These are phyloP conservation scores for Citrus australasica DNA, from an alignment of 345 rosid genomes.

Conservation along the genomic window DNA sequence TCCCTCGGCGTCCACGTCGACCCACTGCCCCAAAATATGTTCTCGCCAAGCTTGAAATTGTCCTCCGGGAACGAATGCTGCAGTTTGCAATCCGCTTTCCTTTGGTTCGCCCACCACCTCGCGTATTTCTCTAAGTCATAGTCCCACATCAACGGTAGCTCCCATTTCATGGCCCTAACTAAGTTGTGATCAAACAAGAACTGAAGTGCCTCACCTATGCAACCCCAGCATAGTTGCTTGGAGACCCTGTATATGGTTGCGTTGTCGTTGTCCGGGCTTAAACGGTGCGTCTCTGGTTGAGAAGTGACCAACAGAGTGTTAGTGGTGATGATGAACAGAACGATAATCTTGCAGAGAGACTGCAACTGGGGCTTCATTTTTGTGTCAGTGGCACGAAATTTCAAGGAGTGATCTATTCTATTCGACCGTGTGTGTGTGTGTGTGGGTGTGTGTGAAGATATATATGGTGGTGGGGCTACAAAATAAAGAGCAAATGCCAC, in stretches of 20 bases:
- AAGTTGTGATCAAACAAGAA: constrained; percentile 68
- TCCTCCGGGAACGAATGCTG: constrained; percentile 65
- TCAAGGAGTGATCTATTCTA: not conserved
- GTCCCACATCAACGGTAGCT: constrained; percentile 74
- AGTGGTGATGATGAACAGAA: constrained; percentile 15
- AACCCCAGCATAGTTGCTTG: constrained; percentile 61
- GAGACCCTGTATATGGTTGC: constrained; percentile 43
- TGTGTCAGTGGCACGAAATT: constrained; percentile 4
- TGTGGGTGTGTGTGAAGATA: not conserved
- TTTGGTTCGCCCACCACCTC: constrained; percentile 70
- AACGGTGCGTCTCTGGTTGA: constrained; percentile 1
- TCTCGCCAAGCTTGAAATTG: constrained; percentile 69
- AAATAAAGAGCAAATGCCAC: not conserved
- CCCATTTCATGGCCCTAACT: constrained; percentile 61
- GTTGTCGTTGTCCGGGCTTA: constrained; percentile 19
- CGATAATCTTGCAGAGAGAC: constrained; percentile 22
- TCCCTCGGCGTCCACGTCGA: constrained; percentile 56
- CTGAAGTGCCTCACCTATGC: constrained; percentile 66
- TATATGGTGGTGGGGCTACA: not conserved
- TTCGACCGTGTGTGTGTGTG: not conserved
- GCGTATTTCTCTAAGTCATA: constrained; percentile 65
- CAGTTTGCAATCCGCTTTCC: constrained; percentile 57
- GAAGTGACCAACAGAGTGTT: constrained; percentile 3
- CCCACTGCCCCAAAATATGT: constrained; percentile 80
- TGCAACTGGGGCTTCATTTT: constrained; percentile 34